Evolutionary conservation across 352 stramenopile genomes (phyloP), one percentile per base, ranked within the genome.

Genomic region (Aphanomyces euteiches): DNA sequence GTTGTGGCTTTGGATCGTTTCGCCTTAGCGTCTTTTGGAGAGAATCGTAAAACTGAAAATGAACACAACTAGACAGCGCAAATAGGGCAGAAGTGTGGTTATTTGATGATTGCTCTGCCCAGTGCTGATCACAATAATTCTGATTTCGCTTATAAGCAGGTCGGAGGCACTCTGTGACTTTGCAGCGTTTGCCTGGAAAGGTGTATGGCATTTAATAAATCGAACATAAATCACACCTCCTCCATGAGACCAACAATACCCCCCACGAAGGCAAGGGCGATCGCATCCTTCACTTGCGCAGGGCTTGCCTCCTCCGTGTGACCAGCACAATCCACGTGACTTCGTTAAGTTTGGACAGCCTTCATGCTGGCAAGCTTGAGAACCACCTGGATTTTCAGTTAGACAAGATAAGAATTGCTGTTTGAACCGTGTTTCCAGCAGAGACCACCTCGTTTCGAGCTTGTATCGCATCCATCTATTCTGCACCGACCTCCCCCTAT

Each of bases 71-170:
- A 28, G 28, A 28, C 1, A 28, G 28, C 2, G 28, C 28, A 28
- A 28, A 2, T 28, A 28, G 28, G 28, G 28, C 28, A 28, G 28
- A 28, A 28, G 28, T 28, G 28, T 28, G 28, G 28, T 28, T 28
- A 28, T 28, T 28, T 28, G 28, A 28, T 28, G 28, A 28, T 2
- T 28, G 28, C 28, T 28, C 28, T 28, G 28, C 28, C 37, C 63
- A 81, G n/a, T 61, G 54, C 7, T 45, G 7, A 10, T 28, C 37
- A 37, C 54, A 61, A 40, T 13, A 61, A 3, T 61, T 61, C 28
- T n/a, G 6, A n/a, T 61, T 61, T 7, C 54, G 54, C 28, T 61
- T 37, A 37, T 4, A 61, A 7, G 15, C 54, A 45, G 54, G 54
- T 13, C 54, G 54, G 7, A 19, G 5, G 54, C 54, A 61, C 28